Base-by-base conservation (phyloP, 495 filamentous ascomycete species). In the Aspergillus diversus region DNA sequence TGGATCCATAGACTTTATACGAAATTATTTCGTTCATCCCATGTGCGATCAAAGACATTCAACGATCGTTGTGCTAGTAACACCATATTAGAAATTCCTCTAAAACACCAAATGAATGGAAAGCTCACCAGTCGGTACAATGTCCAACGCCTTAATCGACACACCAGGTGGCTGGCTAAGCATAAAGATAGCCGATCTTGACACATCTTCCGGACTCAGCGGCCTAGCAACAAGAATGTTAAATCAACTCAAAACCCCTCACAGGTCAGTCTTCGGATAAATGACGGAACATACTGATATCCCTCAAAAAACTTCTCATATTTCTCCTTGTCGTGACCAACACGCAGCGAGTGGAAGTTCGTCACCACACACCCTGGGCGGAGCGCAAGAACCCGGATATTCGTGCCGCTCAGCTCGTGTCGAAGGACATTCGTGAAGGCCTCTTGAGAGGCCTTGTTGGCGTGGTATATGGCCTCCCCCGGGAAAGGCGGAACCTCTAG, bases 361-460 rank as follows among this genome's bases (percentile, higher is more conserved):
- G 71, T 77, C 15, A 65, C 71, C 6, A 77, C 77, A 53, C 69
- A 64, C 0, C 76, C 77, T 5, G 77, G 77, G 32, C 76, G 55
- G 33, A 78, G 59, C 5, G 70, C 75, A 5, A 78, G 62, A 7
- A 79, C 74, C 5, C 69, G 64, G 32, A 78, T 75, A 65, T 77
- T 66, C 0, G 76, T 73, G 0, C 70, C 76, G 17, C 54, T 56
- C 9, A 72, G 55, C 63, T 79, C 76, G 51, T 69, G 75, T 4
- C 76, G 70, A 32, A 80, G 65, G 1, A 67, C 66, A 21, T 80
- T 78, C 0, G 69, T 76, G 58, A 80, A 80, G 3, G 57, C 76
- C 52, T 80, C 77, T 59, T 73, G 71, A 0, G 49, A 63, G 1
- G 75, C 77, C 60, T 80, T 80, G 66, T 68, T 77, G 47, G 74